Percentiles rank a stretch among this genome's conserved stretches.
Evolutionary conservation across 108 stramenopile genomes (phyloP).

Genomic region (Pseudonitzschia multistriata): DNA sequence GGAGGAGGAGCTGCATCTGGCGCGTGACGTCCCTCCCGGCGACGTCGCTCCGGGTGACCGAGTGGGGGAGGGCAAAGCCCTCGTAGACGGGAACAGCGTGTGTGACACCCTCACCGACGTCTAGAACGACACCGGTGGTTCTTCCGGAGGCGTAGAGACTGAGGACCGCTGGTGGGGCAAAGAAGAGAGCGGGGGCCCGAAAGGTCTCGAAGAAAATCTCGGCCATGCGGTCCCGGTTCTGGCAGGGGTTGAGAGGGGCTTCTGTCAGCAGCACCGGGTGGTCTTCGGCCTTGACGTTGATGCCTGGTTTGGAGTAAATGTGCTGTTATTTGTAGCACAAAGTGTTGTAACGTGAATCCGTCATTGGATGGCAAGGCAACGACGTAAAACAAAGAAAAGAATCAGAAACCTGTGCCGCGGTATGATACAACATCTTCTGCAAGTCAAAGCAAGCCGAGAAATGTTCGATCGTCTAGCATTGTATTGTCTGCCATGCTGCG

Average conservation of each 20-base stretch:
- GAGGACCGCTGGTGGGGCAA: slow-evolving; percentile 90
- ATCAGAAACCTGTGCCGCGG: too few relatives aligned
- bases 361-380: too few relatives aligned
- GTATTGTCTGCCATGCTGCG: too few relatives aligned
- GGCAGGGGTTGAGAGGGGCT: slow-evolving; percentile 89
- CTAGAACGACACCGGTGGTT: slow-evolving; percentile 96
- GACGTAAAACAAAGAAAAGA: too few relatives aligned
- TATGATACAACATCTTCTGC: too few relatives aligned
- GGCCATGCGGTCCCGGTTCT: slow-evolving; percentile 86
- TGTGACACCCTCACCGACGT: slow-evolving; percentile 95
- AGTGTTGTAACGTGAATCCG: slow-evolving; percentile 1
- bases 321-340: slow-evolving; percentile 30
- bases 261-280: slow-evolving; percentile 97
- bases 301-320: slow-evolving; percentile 81
- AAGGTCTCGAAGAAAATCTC: slow-evolving; percentile 96
- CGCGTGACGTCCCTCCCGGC: slow-evolving; percentile 95
- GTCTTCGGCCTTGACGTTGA: slow-evolving; percentile 86
- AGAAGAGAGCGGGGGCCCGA: slow-evolving; percentile 89
- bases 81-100: slow-evolving; percentile 98
- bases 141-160: slow-evolving; percentile 95
- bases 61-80: slow-evolving; percentile 94
- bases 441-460: too few relatives aligned
- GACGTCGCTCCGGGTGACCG: slow-evolving; percentile 88
- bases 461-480: too few relatives aligned
- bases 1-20: slow-evolving; percentile 86